A percentile compares a stretch with the other conserved stretches of the same genome.
phyloP scores from a whole-genome alignment of 75 land plant species.

The Cryptomeria japonica region DNA sequence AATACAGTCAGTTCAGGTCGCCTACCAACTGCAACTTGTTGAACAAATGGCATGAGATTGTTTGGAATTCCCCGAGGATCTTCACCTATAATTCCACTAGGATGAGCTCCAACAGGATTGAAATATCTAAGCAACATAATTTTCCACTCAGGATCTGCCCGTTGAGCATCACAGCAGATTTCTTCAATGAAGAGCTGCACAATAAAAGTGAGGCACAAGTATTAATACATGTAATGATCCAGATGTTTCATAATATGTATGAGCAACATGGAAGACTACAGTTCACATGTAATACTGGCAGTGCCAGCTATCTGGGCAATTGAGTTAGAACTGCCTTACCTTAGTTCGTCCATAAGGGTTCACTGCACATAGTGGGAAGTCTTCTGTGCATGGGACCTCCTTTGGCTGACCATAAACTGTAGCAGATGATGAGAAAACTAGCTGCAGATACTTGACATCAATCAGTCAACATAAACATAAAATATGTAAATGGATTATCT shows the following conservation, averaged over 20 bases:
- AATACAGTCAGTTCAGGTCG: constrained; percentile 67
- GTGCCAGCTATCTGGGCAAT: neutral
- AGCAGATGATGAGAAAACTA: constrained; percentile 94
- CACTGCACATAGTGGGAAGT: constrained; percentile 55
- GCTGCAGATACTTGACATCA: constrained; percentile 43
- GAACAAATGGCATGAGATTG: constrained; percentile 93
- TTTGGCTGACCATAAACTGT: constrained; percentile 96
- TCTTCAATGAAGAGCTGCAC: constrained; percentile 83
- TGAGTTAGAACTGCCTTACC: constrained; percentile 31
- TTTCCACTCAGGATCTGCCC: constrained; percentile 76
- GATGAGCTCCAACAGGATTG: constrained; percentile 93
- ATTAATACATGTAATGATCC: neutral
- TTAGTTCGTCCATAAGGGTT: constrained; percentile 93
- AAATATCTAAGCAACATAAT: constrained; percentile 78
- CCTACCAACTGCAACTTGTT: constrained; percentile 94
- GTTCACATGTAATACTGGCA: neutral
- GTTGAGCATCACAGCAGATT: constrained; percentile 63
- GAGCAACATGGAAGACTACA: neutral
- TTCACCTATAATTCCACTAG: constrained; percentile 87
- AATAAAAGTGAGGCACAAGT: neutral
- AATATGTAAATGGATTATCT: neutral
- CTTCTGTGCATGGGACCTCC: constrained; percentile 85
- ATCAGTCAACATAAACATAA: neutral
- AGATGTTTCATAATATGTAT: neutral
- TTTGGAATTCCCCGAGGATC: constrained; percentile 91